Conservation (phyloP, 768 basidiomycete species). For the Phylloporus sp. region DNA sequence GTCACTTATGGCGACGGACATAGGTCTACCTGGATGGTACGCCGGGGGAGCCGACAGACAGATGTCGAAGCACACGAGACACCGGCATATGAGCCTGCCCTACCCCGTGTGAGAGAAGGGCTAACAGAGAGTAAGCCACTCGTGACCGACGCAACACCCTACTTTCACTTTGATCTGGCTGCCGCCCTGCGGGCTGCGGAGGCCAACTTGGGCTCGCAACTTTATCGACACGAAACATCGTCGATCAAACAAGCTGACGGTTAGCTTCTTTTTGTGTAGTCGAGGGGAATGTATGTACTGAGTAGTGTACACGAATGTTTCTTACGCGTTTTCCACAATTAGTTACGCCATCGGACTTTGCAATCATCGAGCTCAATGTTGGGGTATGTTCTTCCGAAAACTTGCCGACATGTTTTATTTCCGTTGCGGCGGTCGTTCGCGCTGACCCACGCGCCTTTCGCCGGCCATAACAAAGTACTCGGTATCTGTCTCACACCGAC, state of each 20-base stretch:
- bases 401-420: neutral
- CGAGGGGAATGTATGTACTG: neutral
- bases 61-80: constrained; percentile 34
- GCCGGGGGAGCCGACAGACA: neutral
- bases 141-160: constrained; percentile 57
- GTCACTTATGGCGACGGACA: constrained; percentile 56
- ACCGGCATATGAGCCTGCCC: constrained; percentile 9
- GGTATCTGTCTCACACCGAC: neutral
- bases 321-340: constrained; percentile 2
- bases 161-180: constrained; percentile 87
- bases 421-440: constrained; percentile 26
- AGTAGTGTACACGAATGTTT: neutral
- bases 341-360: no score
- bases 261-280: neutral
- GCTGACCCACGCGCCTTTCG: constrained; percentile 18
- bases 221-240: constrained; percentile 5
- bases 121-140: constrained; percentile 29
- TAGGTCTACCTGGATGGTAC: constrained; percentile 21
- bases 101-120: neutral
- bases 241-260: constrained; percentile 9
- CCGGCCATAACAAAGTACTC: constrained; percentile 41
- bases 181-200: constrained; percentile 71
- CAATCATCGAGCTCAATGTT: no score
- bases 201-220: constrained; percentile 20
- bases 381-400: constrained; percentile 1